Base-by-base conservation (phyloP, 495 filamentous ascomycete species). In the Cryomyces minteri region DNA sequence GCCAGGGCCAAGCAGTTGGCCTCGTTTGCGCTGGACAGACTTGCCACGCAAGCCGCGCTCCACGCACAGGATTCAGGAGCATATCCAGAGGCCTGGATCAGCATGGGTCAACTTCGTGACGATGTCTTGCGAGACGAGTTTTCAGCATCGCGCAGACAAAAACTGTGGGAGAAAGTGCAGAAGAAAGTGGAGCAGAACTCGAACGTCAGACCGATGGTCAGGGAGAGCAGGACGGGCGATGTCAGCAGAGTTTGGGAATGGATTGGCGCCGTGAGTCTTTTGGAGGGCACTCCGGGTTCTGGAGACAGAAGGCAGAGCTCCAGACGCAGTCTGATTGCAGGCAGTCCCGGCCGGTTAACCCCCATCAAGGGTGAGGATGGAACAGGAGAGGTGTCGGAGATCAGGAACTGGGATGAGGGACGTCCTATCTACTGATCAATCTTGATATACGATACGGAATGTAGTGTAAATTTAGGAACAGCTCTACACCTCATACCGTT, bases 201-300 rank as follows among this genome's bases (percentile, higher is more conserved):
- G 44, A 98, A 98, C 54, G 82, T 98, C 6, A 73, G 90, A 32
- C 81, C 84, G 0, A 77, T 80, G 28, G 81, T 90, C 47, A 70
- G 87, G 18, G 88, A 96, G 63, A 72, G 79, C 38, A 69, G 77
- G 41, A 82, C 72, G 50, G 90, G 90, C 12, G 90, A 99, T 58
- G 74, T 95, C 43, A 77, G 82, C 10, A 72, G 84, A 41, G 79
- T 82, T 12, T 99, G 90, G 90, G 88, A 94, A 58, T 99, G 90
- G 90, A 88, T 94, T 57, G 90, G 90, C 0, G 70, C 76, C 6
- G 63, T 71, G 6, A 43, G 50, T 5, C 44, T 48, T 1, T 14
- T 62, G 14, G 60, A 61, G 33, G 66, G 67, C 38, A 47, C 53
- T 14, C 58, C 53, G 8, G 55, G 55, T 40, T 41, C 48, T 37